Evolutionary conservation across 2,329 filamentous ascomycete species (phyloP), one percentile per base, ranked within the genome.

Genomic region (Hypomyces perniciosus): DNA sequence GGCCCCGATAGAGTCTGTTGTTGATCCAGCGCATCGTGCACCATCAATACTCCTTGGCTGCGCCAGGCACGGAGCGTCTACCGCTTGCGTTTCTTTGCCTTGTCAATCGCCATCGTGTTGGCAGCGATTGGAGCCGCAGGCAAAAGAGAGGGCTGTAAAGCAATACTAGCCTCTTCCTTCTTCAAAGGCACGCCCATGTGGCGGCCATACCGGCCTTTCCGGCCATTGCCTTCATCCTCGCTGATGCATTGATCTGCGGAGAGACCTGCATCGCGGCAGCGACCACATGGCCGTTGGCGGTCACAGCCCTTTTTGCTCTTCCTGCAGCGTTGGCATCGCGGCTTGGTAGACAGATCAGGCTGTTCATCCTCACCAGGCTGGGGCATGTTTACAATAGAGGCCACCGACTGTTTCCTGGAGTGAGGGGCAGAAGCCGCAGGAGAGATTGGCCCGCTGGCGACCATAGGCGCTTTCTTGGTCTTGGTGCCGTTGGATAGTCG

Each of bases 281-380:
- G 84, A 50, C 90, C 89, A 65, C 93, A 99, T 29, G 93, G 93
- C 37, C 93, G 85, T 71, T 97, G 93, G 52, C 93, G 86, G 73
- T 99, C 93, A 66, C 93, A 99, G 9, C 93, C 93, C 73, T 99
- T 99, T 79, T 99, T 99, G 74, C 92, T 97, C 81, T 99, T 99
- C 63, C 93, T 87, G 77, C 93, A 99, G 52, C 93, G 87, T 69
- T 99, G 93, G 76, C 93, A 99, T 56, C 93, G 90, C 51, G 93
- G 93, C 72, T 97, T 96, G 58, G 87, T 91, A 0, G 92, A 96
- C 20, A 97, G 74, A 61, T 99, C 92, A 3, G 91, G 93, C 44
- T 96, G 76, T 51, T 96, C 91, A 58, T 96, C 91, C 58, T 96
- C 68, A 58, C 90, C 89, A 31, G 76, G 75, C 6, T 74, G 72